Conservation (phyloP, 441 rosid genomes). For the Croton setiger region DNA sequence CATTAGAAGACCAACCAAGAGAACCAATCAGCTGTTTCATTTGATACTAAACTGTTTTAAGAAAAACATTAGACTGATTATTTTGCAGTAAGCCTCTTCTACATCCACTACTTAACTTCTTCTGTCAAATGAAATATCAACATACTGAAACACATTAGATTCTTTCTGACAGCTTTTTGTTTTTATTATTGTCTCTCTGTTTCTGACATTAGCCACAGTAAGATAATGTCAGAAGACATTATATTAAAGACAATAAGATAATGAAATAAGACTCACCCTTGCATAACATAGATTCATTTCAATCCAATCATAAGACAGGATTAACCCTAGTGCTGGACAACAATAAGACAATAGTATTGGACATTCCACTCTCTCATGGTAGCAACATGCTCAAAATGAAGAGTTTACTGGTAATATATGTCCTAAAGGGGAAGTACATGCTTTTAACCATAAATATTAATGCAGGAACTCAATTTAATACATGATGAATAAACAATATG, state of each 20-base stretch:
- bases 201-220: neutral
- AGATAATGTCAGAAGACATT: too few species aligned
- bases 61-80: neutral
- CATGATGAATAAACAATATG: neutral
- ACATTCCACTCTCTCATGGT: neutral
- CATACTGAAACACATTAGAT: neutral
- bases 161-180: neutral
- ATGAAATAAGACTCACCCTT: too few species aligned
- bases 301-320: neutral
- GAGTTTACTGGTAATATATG: neutral
- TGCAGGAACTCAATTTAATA: neutral
- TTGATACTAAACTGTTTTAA: neutral
- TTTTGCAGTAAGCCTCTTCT: neutral
- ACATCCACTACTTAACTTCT: neutral
- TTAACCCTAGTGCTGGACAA: neutral
- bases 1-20: neutral
- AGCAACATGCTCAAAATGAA: neutral
- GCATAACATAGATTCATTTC: neutral
- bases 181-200: neutral
- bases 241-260: too few species aligned
- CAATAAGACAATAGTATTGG: neutral
- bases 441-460: neutral
- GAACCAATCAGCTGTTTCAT: neutral
- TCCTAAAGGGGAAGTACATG: neutral
- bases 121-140: neutral